Percentiles rank a stretch among this genome's conserved stretches.
phyloP scores from a whole-genome alignment of 805 yeast species.

The Barnettozyma vustinii region DNA sequence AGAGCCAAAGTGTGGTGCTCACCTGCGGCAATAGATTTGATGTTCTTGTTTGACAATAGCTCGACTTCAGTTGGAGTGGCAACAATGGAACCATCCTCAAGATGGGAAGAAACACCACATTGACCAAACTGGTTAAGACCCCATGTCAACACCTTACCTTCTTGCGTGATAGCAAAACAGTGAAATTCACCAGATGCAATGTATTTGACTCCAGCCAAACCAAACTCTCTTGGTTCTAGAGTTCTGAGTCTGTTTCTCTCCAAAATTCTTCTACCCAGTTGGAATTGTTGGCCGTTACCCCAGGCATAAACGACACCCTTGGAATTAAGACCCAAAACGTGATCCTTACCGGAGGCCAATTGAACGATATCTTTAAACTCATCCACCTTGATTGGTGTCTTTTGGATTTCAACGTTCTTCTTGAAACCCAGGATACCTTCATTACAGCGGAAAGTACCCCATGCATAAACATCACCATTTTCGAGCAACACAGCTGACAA shows the following conservation, averaged over 20 bases:
- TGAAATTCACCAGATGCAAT: slow-evolving; percentile 95
- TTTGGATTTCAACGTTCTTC: slow-evolving; percentile 58
- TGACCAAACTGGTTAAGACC: slow-evolving; percentile 97
- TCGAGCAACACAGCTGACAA: slow-evolving; percentile 74
- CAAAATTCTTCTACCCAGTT: slow-evolving; percentile 79
- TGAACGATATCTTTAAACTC: slow-evolving; percentile 68
- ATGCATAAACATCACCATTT: slow-evolving; percentile 87
- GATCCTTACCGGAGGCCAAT: slow-evolving; percentile 91
- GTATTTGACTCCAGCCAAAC: slow-evolving; percentile 69
- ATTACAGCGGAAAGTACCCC: slow-evolving; percentile 96
- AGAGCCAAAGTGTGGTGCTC: slow-evolving; percentile 90
- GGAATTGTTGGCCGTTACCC: slow-evolving; percentile 96
- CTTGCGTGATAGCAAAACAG: slow-evolving; percentile 81
- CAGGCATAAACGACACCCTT: slow-evolving; percentile 90
- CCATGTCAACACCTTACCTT: slow-evolving; percentile 78
- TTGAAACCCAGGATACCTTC: slow-evolving; percentile 88
- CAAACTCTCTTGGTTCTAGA: slow-evolving; percentile 78
- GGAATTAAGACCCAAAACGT: slow-evolving; percentile 73
- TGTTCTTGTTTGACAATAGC: slow-evolving; percentile 52
- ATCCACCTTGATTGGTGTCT: slow-evolving; percentile 56
- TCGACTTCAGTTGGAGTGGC: slow-evolving; percentile 69
- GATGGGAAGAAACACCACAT: slow-evolving; percentile 74
- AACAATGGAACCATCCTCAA: slow-evolving; percentile 83
- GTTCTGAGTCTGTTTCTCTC: slow-evolving; percentile 73
- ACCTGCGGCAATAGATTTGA: slow-evolving; percentile 74